Percentiles rank a stretch among this genome's conserved stretches.
Evolutionary conservation across 1,139 yeast genomes (phyloP).

Genomic region (Pichia sp.): DNA sequence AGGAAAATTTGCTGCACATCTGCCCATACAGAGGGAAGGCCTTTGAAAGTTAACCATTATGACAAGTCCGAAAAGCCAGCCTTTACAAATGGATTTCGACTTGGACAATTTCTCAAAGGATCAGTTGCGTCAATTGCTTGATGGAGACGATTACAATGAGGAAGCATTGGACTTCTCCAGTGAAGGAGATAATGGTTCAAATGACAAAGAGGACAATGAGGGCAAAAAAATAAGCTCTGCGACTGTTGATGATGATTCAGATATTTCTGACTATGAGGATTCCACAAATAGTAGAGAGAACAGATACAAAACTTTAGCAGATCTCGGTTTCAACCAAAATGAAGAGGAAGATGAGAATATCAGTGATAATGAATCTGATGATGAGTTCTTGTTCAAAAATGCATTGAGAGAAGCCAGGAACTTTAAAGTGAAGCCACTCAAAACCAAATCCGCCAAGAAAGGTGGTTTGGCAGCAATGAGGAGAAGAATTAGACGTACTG

Average conservation of each 20-base stretch:
- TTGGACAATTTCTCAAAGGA: constrained; percentile 24
- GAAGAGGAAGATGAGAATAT: constrained; percentile 25
- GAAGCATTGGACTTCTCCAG: constrained; percentile 22
- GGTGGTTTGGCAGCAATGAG: constrained; percentile 28
- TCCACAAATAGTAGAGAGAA: constrained; percentile 10
- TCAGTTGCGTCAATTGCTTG: constrained; percentile 24
- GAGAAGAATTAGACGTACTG: constrained; percentile 35
- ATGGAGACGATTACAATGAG: constrained; percentile 33
- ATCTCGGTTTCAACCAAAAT: constrained; percentile 20
- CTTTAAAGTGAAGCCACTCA: constrained; percentile 37
- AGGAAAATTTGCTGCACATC: too few relatives aligned
- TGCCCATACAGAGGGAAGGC: too few relatives aligned
- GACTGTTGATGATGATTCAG: constrained; percentile 10
- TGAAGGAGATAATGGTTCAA: too few relatives aligned
- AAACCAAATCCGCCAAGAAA: constrained; percentile 15
- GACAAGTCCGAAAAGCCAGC: too few relatives aligned
- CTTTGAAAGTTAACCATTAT: too few relatives aligned
- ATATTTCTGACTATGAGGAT: constrained; percentile 16
- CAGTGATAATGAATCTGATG: constrained; percentile 31
- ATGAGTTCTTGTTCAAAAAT: constrained; percentile 45
- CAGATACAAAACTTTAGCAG: constrained; percentile 13
- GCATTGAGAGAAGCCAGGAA: constrained; percentile 59
- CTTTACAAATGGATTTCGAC: constrained; percentile 10
- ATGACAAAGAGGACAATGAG: constrained; percentile 12
- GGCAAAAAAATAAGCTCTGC: constrained; percentile 5